Evolutionary conservation across 495 filamentous ascomycete genomes (phyloP), one percentile per base, ranked within the genome.

Genomic region (Aspergillus asperescens): DNA sequence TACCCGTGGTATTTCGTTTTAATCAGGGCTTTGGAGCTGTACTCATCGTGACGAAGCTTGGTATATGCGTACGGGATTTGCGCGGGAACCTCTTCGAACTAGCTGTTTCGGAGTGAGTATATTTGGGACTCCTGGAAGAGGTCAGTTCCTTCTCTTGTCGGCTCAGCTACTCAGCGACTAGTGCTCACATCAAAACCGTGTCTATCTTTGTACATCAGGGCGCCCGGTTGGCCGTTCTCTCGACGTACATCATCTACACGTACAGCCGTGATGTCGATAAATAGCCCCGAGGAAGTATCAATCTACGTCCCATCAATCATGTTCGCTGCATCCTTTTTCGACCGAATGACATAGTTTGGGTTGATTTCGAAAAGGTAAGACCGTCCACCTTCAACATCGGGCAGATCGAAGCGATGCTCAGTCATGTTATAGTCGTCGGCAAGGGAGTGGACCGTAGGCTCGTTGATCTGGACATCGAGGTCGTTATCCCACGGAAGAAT

Each of bases 51-150:
- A 52, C 95, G 72, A 20, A 95, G 74, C 50, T 78, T 73, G 10
- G 86, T 78, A 64, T 90, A 94, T 23, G 78, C 77, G 58, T 80
- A 91, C 7, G 90, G 90, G 44, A 95, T 78, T 61, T 81, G 81
- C 12, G 88, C 89, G 10, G 79, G 76, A 18, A 85, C 77, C 43
- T 80, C 87, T 69, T 95, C 90, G 59, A 91, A 95, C 53, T 77
- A 71, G 50, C 84, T 89, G 40, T 86, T 81, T 15, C 88, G 76
- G 56, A 95, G 64, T 4, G 91, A 90, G 66, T 83, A 95, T 28
- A 96, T 80, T 57, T 94, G 83, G 27, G 72, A 71, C 37, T 79
- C 79, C 65, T 75, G 45, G 28, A 44, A n/a, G 22, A 34, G 45
- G 46, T 59, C 55, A 62, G 45, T 10, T 5, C 43, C 49, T 40